Evolutionary conservation across 73 alveolate genomes (phyloP).

Genomic region (Durusdinium trenchii): DNA sequence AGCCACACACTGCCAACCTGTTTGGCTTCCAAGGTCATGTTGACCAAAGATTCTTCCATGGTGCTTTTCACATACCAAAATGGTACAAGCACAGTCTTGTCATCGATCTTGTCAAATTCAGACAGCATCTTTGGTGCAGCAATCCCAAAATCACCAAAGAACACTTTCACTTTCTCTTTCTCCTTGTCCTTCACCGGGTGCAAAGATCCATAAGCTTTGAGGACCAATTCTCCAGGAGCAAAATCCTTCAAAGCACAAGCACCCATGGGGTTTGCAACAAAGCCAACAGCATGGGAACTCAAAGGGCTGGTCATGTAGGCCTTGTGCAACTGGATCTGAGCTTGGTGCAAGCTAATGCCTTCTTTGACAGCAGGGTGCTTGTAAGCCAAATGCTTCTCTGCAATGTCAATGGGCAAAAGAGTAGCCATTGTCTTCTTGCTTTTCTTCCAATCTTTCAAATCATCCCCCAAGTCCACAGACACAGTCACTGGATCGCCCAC

Average conservation of each 20-base stretch:
- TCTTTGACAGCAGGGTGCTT: not conserved
- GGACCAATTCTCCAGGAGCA: not conserved
- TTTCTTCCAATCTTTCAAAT: slow-evolving; percentile 16
- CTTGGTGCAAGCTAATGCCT: not conserved
- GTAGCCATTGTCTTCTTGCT: not conserved
- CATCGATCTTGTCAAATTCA: slow-evolving; percentile 7
- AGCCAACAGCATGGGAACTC: not conserved
- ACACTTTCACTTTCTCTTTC: not conserved
- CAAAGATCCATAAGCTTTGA: slow-evolving; percentile 5
- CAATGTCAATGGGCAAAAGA: not conserved
- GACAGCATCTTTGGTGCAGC: not conserved
- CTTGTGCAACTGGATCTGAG: not conserved
- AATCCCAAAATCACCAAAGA: not conserved
- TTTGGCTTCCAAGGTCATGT: not conserved
- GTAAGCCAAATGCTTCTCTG: not conserved
- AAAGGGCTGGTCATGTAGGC: not conserved
- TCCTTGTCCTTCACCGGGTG: not conserved
- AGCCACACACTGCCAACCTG: not conserved
- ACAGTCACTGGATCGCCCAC: not conserved
- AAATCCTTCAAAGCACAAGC: not conserved
- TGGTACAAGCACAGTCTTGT: not conserved
- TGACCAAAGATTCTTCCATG: not conserved
- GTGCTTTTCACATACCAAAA: slow-evolving; percentile 45
- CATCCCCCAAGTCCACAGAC: not conserved
- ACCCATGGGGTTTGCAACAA: not conserved